Evolutionary conservation across 495 filamentous ascomycete species (phyloP).

Genomic region (Pyronema domesticum): DNA sequence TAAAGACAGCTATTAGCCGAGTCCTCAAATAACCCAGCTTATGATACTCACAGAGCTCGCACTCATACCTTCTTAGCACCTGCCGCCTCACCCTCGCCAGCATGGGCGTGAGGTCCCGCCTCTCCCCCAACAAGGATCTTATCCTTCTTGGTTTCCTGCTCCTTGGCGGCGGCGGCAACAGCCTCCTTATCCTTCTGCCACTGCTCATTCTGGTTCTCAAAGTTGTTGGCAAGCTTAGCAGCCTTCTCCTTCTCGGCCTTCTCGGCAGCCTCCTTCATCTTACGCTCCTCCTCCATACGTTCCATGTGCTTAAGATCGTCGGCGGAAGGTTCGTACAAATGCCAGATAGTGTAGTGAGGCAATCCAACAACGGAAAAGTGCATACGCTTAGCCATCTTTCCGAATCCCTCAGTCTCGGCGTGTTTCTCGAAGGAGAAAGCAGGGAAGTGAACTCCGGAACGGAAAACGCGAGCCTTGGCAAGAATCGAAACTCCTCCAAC

Average conservation of each 20-base stretch:
- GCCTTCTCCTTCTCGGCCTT: conserved; percentile 33
- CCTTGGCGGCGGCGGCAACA: conserved; percentile 45
- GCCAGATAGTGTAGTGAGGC: conserved; percentile 98
- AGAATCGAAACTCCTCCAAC: conserved; percentile 95
- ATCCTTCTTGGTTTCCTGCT: conserved; percentile 8
- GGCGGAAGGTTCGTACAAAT: conserved; percentile 94
- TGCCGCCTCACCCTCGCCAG: conserved; percentile 13
- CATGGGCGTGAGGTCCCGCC: conserved; percentile 17
- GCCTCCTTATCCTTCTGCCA: conserved; percentile 72
- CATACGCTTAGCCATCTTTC: conserved; percentile 99
- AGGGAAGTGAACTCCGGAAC: conserved; percentile 89
- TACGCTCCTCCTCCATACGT: conserved; percentile 47
- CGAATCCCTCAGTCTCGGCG: conserved; percentile 95
- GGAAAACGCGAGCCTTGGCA: conserved; percentile 87
- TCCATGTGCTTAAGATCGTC: conserved; percentile 98
- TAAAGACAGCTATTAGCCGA: neutral
- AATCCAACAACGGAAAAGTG: conserved; percentile 88
- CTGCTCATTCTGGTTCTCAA: conserved; percentile 44
- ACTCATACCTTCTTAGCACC: neutral
- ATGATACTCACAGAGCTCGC: neutral
- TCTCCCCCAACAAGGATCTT: conserved; percentile 13
- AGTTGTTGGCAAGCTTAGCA: conserved; percentile 37
- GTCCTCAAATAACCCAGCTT: neutral
- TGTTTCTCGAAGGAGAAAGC: conserved; percentile 98
- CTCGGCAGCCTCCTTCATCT: conserved; percentile 41